Conservation (phyloP, 176 grass and related monocot species). For the Ensete glaucum region DNA sequence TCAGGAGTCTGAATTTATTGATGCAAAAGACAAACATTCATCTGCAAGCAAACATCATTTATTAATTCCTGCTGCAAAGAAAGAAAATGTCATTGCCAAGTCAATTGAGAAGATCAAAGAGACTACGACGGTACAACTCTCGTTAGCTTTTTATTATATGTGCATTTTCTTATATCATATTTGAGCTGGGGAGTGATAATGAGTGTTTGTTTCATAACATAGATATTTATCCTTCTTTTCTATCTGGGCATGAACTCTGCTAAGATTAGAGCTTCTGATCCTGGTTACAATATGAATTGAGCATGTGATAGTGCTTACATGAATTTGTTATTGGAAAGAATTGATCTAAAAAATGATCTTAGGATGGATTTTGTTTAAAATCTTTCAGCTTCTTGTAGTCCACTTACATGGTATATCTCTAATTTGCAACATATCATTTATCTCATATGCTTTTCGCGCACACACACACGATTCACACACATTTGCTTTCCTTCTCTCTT, state of each 20-base stretch:
- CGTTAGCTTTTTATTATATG: background rate
- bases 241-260: too few relatives aligned
- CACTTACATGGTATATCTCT: too few relatives aligned
- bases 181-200: background rate
- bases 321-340: slow-evolving; percentile 1
- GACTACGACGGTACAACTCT: slow-evolving; percentile 58
- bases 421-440: too few relatives aligned
- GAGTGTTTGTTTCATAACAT: background rate
- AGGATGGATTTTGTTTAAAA: too few relatives aligned
- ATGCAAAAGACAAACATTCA: slow-evolving; percentile 28
- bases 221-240: too few relatives aligned
- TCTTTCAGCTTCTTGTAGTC: too few relatives aligned
- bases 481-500: too few relatives aligned
- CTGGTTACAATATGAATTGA: background rate
- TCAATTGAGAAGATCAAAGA: slow-evolving; percentile 88
- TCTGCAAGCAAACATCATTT: slow-evolving; percentile 16
- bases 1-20: slow-evolving; percentile 37
- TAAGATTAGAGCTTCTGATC: too few relatives aligned
- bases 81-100: slow-evolving; percentile 78
- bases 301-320: background rate
- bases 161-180: slow-evolving; percentile 5
- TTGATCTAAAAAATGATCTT: background rate
- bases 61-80: slow-evolving; percentile 36
- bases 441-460: too few relatives aligned
- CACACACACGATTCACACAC: too few relatives aligned